Conservation (phyloP, 495 filamentous ascomycete species). For the Entonaema liquescens region DNA sequence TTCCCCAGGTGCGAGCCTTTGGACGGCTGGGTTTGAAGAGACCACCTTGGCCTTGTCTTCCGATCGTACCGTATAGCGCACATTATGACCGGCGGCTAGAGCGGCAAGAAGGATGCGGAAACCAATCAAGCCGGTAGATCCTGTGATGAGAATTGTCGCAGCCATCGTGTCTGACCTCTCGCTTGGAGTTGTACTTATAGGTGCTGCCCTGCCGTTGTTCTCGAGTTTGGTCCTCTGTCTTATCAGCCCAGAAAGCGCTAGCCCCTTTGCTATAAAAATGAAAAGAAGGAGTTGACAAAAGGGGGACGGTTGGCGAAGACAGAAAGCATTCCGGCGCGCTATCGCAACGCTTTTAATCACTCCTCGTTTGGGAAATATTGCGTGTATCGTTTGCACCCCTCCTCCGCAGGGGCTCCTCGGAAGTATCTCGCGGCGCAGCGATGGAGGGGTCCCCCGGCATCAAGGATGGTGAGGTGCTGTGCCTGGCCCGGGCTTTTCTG, state of each 20-base stretch:
- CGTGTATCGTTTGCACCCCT: not conserved
- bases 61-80: constrained; percentile 48
- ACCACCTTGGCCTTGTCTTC: constrained; percentile 43
- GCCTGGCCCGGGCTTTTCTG: not conserved
- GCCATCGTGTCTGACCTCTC: constrained; percentile 12
- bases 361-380: not conserved
- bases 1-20: constrained; percentile 33
- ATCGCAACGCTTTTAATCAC: not conserved
- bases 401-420: not conserved
- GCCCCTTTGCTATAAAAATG: not conserved
- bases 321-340: not conserved
- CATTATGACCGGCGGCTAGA: constrained; percentile 47
- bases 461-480: not conserved
- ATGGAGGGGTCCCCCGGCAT: not conserved
- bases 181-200: too few species aligned
- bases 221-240: not conserved
- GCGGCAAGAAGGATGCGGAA: constrained; percentile 42
- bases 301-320: not conserved
- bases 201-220: too few species aligned
- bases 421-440: not conserved
- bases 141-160: constrained; percentile 49
- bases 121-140: constrained; percentile 50
- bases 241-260: not conserved
- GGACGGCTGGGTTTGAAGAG: constrained; percentile 40
- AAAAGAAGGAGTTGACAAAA: not conserved